These are phyloP conservation scores for Alternaria sp. DNA, from an alignment of 2,329 filamentous ascomycete species.

Conservation along the genomic window DNA sequence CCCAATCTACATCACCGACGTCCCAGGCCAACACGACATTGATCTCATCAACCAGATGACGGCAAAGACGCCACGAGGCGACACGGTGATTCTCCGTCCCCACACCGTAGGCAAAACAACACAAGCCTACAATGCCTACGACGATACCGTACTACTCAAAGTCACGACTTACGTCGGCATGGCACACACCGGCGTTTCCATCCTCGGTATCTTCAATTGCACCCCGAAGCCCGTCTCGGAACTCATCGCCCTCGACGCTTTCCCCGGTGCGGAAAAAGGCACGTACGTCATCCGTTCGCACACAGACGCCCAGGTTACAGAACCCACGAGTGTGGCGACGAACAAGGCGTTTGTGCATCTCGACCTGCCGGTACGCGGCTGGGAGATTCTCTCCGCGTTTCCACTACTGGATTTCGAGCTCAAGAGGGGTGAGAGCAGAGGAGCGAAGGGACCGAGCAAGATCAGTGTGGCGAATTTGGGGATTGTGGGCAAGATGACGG, in stretches of 20 bases:
- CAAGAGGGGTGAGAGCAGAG: slow-evolving; percentile 51
- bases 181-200: slow-evolving; percentile 72
- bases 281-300: slow-evolving; percentile 79
- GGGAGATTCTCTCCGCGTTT: slow-evolving; percentile 82
- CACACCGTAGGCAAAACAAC: slow-evolving; percentile 76
- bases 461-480: slow-evolving; percentile 75
- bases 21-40: slow-evolving; percentile 81
- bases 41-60: slow-evolving; percentile 82
- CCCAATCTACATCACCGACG: slow-evolving; percentile 93
- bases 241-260: slow-evolving; percentile 73
- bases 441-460: slow-evolving; percentile 36
- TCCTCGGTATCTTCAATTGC: slow-evolving; percentile 87
- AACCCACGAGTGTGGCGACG: slow-evolving; percentile 58
- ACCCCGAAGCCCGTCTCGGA: slow-evolving; percentile 69
- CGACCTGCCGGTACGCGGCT: slow-evolving; percentile 70
- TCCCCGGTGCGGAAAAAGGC: slow-evolving; percentile 71
- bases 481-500: slow-evolving; percentile 87
- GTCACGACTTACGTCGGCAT: slow-evolving; percentile 79
- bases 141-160: slow-evolving; percentile 76
- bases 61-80: slow-evolving; percentile 72
- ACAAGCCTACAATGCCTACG: slow-evolving; percentile 77
- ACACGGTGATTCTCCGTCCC: slow-evolving; percentile 82
- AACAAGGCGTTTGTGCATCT: slow-evolving; percentile 66
- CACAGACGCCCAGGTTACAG: slow-evolving; percentile 68
- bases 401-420: slow-evolving; percentile 67